Evolutionary conservation across 2,329 filamentous ascomycete species (phyloP).

Genomic region (Magnaporthiopsis incrustans): DNA sequence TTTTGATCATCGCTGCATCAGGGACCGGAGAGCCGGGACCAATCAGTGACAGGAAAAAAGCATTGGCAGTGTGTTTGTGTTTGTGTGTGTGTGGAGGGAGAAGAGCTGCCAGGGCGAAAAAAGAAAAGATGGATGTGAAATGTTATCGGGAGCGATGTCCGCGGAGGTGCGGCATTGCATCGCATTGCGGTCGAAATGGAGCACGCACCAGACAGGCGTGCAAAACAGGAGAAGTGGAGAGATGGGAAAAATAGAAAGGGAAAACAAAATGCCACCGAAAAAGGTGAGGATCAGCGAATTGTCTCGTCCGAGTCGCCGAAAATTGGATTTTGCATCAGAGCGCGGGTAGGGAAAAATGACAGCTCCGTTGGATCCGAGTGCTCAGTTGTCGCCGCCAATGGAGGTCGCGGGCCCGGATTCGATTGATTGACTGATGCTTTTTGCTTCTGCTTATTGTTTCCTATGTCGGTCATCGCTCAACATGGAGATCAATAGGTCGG

Average conservation of each 20-base stretch:
- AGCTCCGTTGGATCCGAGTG: too few relatives aligned
- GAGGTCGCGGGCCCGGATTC: too few relatives aligned
- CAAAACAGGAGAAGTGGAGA: background rate
- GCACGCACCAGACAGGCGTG: background rate
- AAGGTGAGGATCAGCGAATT: background rate
- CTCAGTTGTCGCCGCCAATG: too few relatives aligned
- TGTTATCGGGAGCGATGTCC: background rate
- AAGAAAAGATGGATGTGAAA: background rate
- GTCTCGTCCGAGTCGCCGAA: background rate
- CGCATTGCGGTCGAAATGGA: background rate
- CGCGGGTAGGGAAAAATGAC: background rate
- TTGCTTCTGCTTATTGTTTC: too few relatives aligned
- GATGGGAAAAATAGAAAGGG: too few relatives aligned
- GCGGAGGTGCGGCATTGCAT: too few relatives aligned
- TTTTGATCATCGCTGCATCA: background rate
- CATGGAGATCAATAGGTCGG: too few relatives aligned
- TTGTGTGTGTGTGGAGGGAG: background rate
- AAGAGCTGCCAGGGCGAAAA: too few relatives aligned
- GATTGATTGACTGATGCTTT: too few relatives aligned
- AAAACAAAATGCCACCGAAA: background rate
- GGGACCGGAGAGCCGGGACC: constrained; percentile 2
- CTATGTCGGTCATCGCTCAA: too few relatives aligned
- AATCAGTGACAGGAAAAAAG: background rate
- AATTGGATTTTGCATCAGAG: background rate
- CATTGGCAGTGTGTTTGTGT: background rate